Conservation (phyloP, 805 yeast genomes). For the Grigorovia jiainica region DNA sequence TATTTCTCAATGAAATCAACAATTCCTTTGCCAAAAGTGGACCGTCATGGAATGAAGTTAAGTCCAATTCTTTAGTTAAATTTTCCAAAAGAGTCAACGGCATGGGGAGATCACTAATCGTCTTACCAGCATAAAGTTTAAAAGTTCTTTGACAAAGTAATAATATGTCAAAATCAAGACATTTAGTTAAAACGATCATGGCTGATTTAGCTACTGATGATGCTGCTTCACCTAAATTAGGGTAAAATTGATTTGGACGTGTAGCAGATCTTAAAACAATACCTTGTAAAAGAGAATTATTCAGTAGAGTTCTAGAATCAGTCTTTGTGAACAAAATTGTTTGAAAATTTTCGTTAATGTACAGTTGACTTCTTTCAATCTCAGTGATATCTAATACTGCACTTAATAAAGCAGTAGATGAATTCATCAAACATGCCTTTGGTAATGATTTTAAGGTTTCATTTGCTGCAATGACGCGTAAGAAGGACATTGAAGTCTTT, state of each 20-base stretch:
- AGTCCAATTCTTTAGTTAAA: slow-evolving; percentile 18
- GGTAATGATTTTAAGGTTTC: slow-evolving; percentile 19
- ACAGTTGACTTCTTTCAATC: slow-evolving; percentile 21
- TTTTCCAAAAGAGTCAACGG: slow-evolving; percentile 27
- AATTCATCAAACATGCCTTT: slow-evolving; percentile 28
- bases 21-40: slow-evolving; percentile 25
- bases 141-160: slow-evolving; percentile 34
- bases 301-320: slow-evolving; percentile 41
- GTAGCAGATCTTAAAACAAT: slow-evolving; percentile 27
- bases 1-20: slow-evolving; percentile 23
- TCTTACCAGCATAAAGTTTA: slow-evolving; percentile 26
- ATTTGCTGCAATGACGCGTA: slow-evolving; percentile 31
- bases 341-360: slow-evolving; percentile 25
- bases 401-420: slow-evolving; percentile 28
- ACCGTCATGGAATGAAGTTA: slow-evolving; percentile 25
- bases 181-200: slow-evolving; percentile 31
- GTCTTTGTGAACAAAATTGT: slow-evolving; percentile 36
- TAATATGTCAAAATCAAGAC: slow-evolving; percentile 39
- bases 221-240: slow-evolving; percentile 23
- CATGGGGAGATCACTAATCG: slow-evolving; percentile 21
- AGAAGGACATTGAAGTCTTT: slow-evolving; percentile 40
- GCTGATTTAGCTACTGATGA: slow-evolving; percentile 29
- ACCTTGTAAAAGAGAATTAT: slow-evolving; percentile 28
- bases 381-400: slow-evolving; percentile 25
- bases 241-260: slow-evolving; percentile 22